Evolutionary conservation across 140 eudicot genomes (phyloP).

Genomic region (Bidens hawaiensis): DNA sequence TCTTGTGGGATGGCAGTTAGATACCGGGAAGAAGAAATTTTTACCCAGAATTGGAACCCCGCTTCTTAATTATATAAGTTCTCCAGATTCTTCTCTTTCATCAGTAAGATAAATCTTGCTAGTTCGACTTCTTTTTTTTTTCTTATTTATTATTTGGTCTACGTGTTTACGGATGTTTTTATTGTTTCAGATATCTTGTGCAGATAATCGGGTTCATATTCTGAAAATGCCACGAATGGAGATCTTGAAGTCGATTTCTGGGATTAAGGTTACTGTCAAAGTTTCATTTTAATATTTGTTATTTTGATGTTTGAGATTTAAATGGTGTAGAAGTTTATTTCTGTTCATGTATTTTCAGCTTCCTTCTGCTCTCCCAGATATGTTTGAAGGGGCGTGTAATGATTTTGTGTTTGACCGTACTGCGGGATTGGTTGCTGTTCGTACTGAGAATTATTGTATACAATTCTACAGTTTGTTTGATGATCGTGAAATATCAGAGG

Average conservation of each 20-base stretch:
- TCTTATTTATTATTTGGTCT: conserved; percentile 3
- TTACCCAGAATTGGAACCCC: conserved; percentile 88
- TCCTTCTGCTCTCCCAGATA: conserved; percentile 51
- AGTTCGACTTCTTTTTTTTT: too few species aligned
- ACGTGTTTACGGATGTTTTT: conserved; percentile 18
- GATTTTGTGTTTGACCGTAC: conserved; percentile 53
- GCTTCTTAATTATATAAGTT: conserved; percentile 47
- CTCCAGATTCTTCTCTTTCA: conserved; percentile 71
- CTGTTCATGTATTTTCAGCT: conserved; percentile 48
- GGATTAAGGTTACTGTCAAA: conserved; percentile 64
- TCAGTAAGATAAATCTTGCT: conserved; percentile 46
- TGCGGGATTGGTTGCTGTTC: conserved; percentile 64
- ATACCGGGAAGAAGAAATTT: conserved; percentile 80
- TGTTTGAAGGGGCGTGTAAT: conserved; percentile 33
- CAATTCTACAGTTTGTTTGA: conserved; percentile 80
- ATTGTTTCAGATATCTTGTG: conserved; percentile 88
- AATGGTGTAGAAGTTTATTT: conserved; percentile 4
- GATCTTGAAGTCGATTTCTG: conserved; percentile 73
- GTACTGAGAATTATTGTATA: conserved; percentile 74
- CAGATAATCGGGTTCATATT: conserved; percentile 78
- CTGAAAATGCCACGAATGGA: conserved; percentile 84
- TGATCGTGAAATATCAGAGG: conserved; percentile 90
- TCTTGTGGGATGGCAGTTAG: conserved; percentile 92
- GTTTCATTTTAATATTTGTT: background rate
- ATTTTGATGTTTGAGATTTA: background rate